Percentiles rank a stretch among this genome's conserved stretches.
Conservation (phyloP, 2,329 filamentous ascomycete genomes). For the Aureobasidium namibiae region DNA sequence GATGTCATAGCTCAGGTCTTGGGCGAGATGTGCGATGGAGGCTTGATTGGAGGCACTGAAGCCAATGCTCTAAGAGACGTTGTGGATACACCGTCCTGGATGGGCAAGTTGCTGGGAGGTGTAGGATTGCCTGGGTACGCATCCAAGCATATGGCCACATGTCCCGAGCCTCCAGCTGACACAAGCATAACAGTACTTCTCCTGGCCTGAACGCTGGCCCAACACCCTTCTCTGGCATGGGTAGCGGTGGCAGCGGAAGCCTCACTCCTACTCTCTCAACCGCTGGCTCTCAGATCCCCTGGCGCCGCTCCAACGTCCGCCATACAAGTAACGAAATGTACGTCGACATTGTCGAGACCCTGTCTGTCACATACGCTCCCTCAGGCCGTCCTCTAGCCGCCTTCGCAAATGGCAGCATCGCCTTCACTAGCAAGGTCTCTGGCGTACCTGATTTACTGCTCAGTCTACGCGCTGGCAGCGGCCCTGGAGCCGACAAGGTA, state of each 20-base stretch:
- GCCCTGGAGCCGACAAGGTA: slow-evolving; percentile 47
- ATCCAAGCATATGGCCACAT: no score
- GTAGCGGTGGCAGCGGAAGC: neutral
- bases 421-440: slow-evolving; percentile 90
- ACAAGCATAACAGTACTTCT: slow-evolving; percentile 1
- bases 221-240: slow-evolving; percentile 2
- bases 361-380: slow-evolving; percentile 80
- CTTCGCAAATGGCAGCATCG: slow-evolving; percentile 83
- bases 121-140: slow-evolving; percentile 64
- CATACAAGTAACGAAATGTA: slow-evolving; percentile 97
- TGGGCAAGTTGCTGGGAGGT: slow-evolving; percentile 80
- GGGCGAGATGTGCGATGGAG: slow-evolving; percentile 93
- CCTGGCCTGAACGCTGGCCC: neutral
- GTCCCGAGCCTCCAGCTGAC: neutral
- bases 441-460: slow-evolving; percentile 87
- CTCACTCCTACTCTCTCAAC: slow-evolving; percentile 21
- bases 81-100: slow-evolving; percentile 82
- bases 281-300: slow-evolving; percentile 56
- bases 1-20: slow-evolving; percentile 90
- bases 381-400: slow-evolving; percentile 82
- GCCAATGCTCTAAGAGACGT: slow-evolving; percentile 85
- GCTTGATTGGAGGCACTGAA: slow-evolving; percentile 82
- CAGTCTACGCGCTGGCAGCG: slow-evolving; percentile 64
- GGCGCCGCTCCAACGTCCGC: slow-evolving; percentile 83
- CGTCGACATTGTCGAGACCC: slow-evolving; percentile 86